Conservation (phyloP, 306 rosid genomes). For the Acacia melanoxylon region DNA sequence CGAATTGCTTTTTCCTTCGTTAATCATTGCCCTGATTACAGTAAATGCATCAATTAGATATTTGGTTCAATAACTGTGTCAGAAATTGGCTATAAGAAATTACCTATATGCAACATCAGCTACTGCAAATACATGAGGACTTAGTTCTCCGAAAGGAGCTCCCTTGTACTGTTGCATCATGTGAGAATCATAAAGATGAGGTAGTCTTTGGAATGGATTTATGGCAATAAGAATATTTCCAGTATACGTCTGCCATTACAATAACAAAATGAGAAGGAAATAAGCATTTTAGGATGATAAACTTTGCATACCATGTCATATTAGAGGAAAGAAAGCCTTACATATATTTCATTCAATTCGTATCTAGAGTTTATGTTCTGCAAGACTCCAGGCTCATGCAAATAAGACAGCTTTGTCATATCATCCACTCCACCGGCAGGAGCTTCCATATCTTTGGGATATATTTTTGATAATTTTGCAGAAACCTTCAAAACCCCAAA, state of each 20-base stretch:
- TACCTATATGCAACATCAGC: slow-evolving; percentile 98
- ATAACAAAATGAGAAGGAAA: slow-evolving; percentile 25
- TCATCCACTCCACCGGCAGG: slow-evolving; percentile 97
- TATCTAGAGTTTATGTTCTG: slow-evolving; percentile 86
- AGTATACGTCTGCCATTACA: slow-evolving; percentile 80
- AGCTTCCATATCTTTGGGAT: slow-evolving; percentile 90
- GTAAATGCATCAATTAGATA: slow-evolving; percentile 25
- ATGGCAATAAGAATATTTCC: slow-evolving; percentile 98
- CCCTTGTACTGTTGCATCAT: slow-evolving; percentile 99
- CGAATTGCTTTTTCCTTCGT: slow-evolving; percentile 88
- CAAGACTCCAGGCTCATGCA: slow-evolving; percentile 98
- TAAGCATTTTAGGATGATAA: slow-evolving; percentile 17
- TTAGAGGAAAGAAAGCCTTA: slow-evolving; percentile 42
- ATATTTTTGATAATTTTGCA: slow-evolving; percentile 64
- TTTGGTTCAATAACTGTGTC: slow-evolving; percentile 27
- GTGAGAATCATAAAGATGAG: slow-evolving; percentile 89
- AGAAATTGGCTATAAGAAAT: slow-evolving; percentile 21
- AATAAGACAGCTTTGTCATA: slow-evolving; percentile 97
- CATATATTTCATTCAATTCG: slow-evolving; percentile 95
- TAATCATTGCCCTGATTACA: slow-evolving; percentile 85
- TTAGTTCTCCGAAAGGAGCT: slow-evolving; percentile 93
- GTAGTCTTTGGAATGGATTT: slow-evolving; percentile 96
- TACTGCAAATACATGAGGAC: slow-evolving; percentile 99
- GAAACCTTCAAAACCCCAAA: slow-evolving; percentile 56
- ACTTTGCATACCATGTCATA: slow-evolving; percentile 12